Evolutionary conservation across 2,329 filamentous ascomycete genomes (phyloP).

Genomic region (Ceratocystiopsis brevicomis): DNA sequence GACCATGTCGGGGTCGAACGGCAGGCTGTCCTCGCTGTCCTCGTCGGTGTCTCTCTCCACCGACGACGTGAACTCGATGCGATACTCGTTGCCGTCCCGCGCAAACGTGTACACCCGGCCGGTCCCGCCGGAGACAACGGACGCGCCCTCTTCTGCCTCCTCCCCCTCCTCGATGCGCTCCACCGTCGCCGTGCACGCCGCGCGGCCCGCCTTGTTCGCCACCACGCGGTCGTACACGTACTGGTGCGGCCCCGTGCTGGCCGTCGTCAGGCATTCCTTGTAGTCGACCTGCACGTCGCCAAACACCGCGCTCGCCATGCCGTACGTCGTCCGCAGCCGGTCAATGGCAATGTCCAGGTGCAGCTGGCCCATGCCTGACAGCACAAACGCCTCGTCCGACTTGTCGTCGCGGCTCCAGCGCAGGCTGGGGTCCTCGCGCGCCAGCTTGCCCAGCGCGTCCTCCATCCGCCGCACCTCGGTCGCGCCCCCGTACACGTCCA

Average conservation of each 20-base stretch:
- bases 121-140: not conserved
- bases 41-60: constrained; percentile 25
- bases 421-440: constrained; percentile 83
- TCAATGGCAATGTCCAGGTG: constrained; percentile 88
- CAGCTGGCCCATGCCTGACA: constrained; percentile 91
- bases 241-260: constrained; percentile 37
- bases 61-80: constrained; percentile 20
- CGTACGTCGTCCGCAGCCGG: constrained; percentile 73
- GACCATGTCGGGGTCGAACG: constrained; percentile 30
- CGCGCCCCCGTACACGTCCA: constrained; percentile 44
- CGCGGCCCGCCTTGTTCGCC: constrained; percentile 61
- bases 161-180: constrained; percentile 30
- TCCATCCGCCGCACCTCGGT: constrained; percentile 61
- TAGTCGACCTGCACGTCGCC: constrained; percentile 91
- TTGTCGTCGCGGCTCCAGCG: constrained; percentile 71
- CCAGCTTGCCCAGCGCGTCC: constrained; percentile 54
- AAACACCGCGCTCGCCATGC: constrained; percentile 59
- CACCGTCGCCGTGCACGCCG: constrained; percentile 51
- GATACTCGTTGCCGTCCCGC: constrained; percentile 41
- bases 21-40: constrained; percentile 13
- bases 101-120: constrained; percentile 16
- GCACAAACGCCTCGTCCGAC: constrained; percentile 54
- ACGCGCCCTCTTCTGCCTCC: not conserved
- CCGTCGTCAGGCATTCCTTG: constrained; percentile 54
- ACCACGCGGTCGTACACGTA: constrained; percentile 60